phyloP scores from a whole-genome alignment of 371 early-diverging fungal species.

The Rhizomucor pusillus region DNA sequence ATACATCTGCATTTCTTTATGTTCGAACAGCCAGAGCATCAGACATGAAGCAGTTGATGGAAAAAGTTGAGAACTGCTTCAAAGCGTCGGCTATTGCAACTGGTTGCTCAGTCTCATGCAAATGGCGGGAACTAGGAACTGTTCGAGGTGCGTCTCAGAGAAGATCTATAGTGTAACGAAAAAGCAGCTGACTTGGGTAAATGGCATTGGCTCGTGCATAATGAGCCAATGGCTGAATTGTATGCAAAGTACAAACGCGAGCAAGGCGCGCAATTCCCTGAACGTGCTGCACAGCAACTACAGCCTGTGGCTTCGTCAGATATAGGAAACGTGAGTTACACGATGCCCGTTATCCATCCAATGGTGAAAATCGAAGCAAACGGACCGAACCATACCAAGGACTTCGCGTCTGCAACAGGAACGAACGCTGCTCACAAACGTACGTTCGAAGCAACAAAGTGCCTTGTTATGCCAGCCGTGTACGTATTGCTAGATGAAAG shows the following conservation, averaged over 20 bases:
- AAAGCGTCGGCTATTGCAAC: conserved; percentile 68
- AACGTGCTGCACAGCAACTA: conserved; percentile 34
- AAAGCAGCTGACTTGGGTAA: conserved; percentile 37
- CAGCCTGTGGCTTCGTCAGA: conserved; percentile 61
- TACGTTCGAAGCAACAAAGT: conserved; percentile 27
- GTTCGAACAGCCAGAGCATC: conserved; percentile 51
- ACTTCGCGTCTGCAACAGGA: conserved; percentile 59
- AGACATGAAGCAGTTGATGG: conserved; percentile 46
- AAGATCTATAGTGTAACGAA: neutral
- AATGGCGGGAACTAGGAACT: conserved; percentile 43
- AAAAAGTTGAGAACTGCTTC: conserved; percentile 54
- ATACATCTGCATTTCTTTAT: conserved; percentile 51
- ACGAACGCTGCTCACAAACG: conserved; percentile 56
- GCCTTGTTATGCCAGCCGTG: conserved; percentile 2
- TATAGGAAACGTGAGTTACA: conserved; percentile 56
- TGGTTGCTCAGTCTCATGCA: conserved; percentile 60
- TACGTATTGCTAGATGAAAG: neutral
- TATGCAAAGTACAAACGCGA: conserved; percentile 56
- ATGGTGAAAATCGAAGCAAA: conserved; percentile 33
- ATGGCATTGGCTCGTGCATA: too few relatives aligned
- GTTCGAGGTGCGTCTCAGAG: conserved; percentile 12
- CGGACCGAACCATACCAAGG: conserved; percentile 57
- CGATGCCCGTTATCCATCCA: conserved; percentile 41
- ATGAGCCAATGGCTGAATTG: conserved; percentile 53
- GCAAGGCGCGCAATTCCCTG: conserved; percentile 37